These are phyloP conservation scores for Colletotrichum paranaense DNA, from an alignment of 2,329 filamentous ascomycete species.

Conservation along the genomic window DNA sequence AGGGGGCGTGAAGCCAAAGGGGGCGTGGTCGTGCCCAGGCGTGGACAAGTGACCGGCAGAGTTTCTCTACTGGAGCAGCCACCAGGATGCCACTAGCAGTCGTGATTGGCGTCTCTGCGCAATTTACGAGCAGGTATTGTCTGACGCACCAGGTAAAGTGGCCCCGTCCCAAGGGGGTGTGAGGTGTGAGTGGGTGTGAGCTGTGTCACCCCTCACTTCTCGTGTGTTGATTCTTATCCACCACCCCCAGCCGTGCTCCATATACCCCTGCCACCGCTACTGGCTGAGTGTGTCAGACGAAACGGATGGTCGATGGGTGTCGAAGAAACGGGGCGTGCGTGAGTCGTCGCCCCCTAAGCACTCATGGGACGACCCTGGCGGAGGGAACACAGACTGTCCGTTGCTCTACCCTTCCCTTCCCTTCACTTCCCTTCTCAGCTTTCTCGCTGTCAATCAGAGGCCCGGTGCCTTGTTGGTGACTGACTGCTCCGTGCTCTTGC, in stretches of 20 bases:
- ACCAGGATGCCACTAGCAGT: constrained; percentile 40
- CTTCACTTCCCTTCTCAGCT: constrained; percentile 8
- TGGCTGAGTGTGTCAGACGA: constrained; percentile 33
- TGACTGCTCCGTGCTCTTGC: constrained; percentile 16
- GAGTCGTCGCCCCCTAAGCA: constrained; percentile 26
- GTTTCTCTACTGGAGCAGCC: constrained; percentile 39
- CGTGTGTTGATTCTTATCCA: constrained; percentile 28
- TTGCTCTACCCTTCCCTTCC: constrained; percentile 21
- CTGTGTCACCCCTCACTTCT: constrained; percentile 2
- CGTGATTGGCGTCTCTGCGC: constrained; percentile 57
- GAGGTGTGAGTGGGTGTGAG: background rate
- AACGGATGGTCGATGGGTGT: constrained; percentile 34
- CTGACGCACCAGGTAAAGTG: constrained; percentile 63
- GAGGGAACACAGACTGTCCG: constrained; percentile 27
- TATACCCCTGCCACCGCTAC: constrained; percentile 32
- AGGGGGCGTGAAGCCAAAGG: constrained; percentile 31
- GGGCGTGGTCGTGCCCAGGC: constrained; percentile 37
- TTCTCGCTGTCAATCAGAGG: background rate
- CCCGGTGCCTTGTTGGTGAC: constrained; percentile 24
- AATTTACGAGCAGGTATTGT: constrained; percentile 61
- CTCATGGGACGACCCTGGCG: constrained; percentile 35
- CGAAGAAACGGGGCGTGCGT: constrained; percentile 36
- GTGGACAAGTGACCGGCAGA: constrained; percentile 42
- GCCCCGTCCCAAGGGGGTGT: constrained; percentile 41
- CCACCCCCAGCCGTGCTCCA: constrained; percentile 33